phyloP scores from a whole-genome alignment of 2,329 filamentous ascomycete genomes.

The Xylaria sp. region DNA sequence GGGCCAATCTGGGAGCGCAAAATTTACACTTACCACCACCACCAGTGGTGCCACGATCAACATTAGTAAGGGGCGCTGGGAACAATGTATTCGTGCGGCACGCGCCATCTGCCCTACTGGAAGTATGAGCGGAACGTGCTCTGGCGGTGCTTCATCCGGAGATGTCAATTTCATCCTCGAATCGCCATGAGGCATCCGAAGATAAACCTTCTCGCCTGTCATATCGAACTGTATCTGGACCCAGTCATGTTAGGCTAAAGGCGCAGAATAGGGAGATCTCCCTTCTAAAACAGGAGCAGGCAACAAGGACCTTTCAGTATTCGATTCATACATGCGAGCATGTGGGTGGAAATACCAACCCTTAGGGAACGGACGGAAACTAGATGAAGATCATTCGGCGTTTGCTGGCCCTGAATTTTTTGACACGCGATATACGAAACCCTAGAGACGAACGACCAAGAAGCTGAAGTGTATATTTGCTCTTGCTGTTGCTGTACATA shows the following conservation, averaged over 20 bases:
- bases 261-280: conserved; percentile 10
- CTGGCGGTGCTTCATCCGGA: conserved; percentile 54
- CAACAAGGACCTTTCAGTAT: conserved; percentile 5
- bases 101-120: conserved; percentile 57
- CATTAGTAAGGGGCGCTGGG: conserved; percentile 59
- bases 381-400: conserved; percentile 17
- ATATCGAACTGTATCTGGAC: not conserved
- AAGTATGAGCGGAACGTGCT: conserved; percentile 53
- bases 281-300: conserved; percentile 28
- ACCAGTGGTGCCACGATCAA: conserved; percentile 55
- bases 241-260: not conserved
- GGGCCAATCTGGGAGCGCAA: conserved; percentile 53
- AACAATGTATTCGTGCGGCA: conserved; percentile 60
- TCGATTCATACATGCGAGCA: conserved; percentile 27
- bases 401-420: conserved; percentile 11
- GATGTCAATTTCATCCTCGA: conserved; percentile 52
- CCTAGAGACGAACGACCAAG: not conserved
- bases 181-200: conserved; percentile 29
- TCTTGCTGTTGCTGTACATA: conserved; percentile 27
- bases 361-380: conserved; percentile 20
- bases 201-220: conserved; percentile 10
- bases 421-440: conserved; percentile 5
- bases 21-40: conserved; percentile 53
- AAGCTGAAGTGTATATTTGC: conserved; percentile 12
- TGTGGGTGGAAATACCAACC: conserved; percentile 27